These are phyloP conservation scores for Rubus parviflorus DNA, from an alignment of 306 rosid species.

Conservation along the genomic window DNA sequence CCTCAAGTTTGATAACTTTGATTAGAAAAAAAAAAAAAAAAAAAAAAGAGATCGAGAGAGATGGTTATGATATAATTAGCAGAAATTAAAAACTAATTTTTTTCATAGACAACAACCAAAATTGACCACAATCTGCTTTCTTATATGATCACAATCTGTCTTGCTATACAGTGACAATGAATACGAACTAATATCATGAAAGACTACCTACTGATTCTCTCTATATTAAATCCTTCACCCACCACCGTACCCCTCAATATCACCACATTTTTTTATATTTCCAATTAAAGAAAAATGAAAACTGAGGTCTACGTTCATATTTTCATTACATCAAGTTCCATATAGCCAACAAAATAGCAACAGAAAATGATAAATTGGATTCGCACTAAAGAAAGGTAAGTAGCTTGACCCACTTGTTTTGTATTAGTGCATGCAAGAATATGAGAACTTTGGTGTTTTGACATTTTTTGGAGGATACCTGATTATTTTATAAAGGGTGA, in stretches of 20 bases:
- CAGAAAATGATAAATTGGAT: not conserved
- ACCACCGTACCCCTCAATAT: not conserved
- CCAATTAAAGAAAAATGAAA: not conserved
- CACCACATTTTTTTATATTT: not conserved
- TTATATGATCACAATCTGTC: not conserved
- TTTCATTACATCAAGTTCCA: not conserved
- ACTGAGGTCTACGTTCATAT: constrained; percentile 1
- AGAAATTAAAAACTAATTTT: not conserved
- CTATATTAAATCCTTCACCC: constrained; percentile 13
- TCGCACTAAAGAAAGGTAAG: not conserved
- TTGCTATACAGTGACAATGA: constrained; percentile 10
- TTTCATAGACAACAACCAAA: not conserved
- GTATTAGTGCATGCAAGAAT: constrained; percentile 2
- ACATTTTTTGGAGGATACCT: not conserved
- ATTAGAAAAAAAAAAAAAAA: not conserved
- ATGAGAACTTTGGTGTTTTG: not conserved
- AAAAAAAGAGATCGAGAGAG: not conserved
- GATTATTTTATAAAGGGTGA: not conserved
- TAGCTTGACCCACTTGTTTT: not conserved
- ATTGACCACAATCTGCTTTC: constrained; percentile 9
- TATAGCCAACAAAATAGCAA: constrained; percentile 1
- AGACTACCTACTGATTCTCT: constrained; percentile 11
- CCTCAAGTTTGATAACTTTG: not conserved
- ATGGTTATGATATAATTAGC: not conserved
- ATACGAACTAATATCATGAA: constrained; percentile 22